Percentiles rank a stretch among this genome's conserved stretches.
Evolutionary conservation across 306 rosid genomes (phyloP).

Genomic region (Vigna unguiculata): DNA sequence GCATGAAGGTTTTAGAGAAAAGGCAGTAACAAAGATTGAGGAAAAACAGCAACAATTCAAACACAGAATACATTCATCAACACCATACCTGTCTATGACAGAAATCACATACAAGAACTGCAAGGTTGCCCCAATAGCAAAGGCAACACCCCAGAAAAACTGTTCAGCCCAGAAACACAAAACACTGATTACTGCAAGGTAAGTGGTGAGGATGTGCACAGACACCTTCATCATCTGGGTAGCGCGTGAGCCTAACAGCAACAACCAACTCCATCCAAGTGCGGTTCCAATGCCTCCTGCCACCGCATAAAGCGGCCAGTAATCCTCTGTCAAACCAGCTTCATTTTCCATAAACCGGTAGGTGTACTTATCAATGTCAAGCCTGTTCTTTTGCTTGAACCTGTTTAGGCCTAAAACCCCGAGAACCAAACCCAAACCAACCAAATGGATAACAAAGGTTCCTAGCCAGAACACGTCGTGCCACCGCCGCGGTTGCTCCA

Average conservation of each 20-base stretch:
- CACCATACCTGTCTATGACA: slow-evolving; percentile 79
- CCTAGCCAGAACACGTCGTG: slow-evolving; percentile 91
- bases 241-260: slow-evolving; percentile 75
- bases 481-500: slow-evolving; percentile 77
- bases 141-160: slow-evolving; percentile 92
- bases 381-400: slow-evolving; percentile 74
- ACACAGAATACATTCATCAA: slow-evolving; percentile 22
- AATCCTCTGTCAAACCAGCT: slow-evolving; percentile 77
- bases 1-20: background rate
- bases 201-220: slow-evolving; percentile 92
- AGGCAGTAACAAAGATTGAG: background rate
- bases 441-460: slow-evolving; percentile 73
- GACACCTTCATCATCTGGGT: slow-evolving; percentile 86
- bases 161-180: slow-evolving; percentile 87
- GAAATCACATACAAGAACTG: slow-evolving; percentile 90
- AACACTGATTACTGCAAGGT: slow-evolving; percentile 94
- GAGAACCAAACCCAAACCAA: slow-evolving; percentile 68
- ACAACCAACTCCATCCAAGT: slow-evolving; percentile 90
- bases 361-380: slow-evolving; percentile 80
- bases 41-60: background rate
- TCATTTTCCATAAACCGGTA: slow-evolving; percentile 60
- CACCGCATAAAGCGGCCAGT: slow-evolving; percentile 88
- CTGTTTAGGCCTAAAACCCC: slow-evolving; percentile 82
- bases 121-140: slow-evolving; percentile 78
- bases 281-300: slow-evolving; percentile 82